phyloP scores from a whole-genome alignment of 1,284 basidiomycete genomes.

The Athelia sp. region DNA sequence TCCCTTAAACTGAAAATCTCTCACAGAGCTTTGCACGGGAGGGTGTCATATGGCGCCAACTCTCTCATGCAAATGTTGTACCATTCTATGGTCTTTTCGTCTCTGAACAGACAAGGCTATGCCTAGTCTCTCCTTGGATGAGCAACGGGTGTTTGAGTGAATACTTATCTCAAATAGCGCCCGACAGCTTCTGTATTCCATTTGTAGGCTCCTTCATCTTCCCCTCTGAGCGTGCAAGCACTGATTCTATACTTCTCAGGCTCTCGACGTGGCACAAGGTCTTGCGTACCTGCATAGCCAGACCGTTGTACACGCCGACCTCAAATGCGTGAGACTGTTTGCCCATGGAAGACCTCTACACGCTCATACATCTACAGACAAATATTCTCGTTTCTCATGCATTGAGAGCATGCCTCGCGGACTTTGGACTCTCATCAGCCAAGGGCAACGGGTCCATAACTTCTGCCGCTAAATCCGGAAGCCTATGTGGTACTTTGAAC shows the following conservation, averaged over 20 bases:
- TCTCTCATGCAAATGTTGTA: background rate
- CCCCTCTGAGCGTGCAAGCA: no score
- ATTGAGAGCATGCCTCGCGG: background rate
- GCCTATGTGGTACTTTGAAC: constrained; percentile 17
- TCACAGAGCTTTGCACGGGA: background rate
- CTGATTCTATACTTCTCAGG: background rate
- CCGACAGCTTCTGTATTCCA: background rate
- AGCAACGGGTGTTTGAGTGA: background rate
- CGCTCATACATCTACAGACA: background rate
- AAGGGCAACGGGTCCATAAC: background rate
- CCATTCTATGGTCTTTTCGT: background rate
- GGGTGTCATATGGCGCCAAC: background rate
- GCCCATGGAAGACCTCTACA: background rate
- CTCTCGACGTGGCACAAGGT: background rate
- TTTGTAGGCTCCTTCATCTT: background rate
- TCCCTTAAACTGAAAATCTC: background rate
- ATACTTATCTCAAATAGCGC: background rate
- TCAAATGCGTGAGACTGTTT: background rate
- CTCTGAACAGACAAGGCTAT: background rate
- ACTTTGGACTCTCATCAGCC: background rate
- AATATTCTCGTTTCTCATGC: background rate
- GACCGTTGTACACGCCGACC: background rate
- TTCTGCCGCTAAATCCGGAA: constrained; percentile 5
- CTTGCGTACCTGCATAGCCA: background rate
- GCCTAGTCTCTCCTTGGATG: background rate